Evolutionary conservation across 345 rosid species (phyloP), one percentile per base, ranked within the genome.

Genomic region (Rhodamnia rubescens): DNA sequence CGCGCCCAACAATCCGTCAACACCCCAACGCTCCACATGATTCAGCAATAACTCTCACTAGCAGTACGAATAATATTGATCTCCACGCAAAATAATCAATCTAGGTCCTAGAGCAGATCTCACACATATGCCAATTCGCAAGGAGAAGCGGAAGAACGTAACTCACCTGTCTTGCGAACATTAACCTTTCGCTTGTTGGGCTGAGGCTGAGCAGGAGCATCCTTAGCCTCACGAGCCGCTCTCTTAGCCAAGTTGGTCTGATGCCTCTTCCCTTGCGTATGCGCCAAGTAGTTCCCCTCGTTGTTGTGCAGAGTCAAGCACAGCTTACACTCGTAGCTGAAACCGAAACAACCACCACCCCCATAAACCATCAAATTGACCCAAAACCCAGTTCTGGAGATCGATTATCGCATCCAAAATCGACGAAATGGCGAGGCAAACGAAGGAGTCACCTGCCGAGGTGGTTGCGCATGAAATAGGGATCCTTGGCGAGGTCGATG

Each of bases 201-300:
- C 90, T 96, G 99, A 1, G 99, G 98, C 88, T 93, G 96, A 59
- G 98, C 92, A 1, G 99, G 98, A 53, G 98, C 90, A 3, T 96
- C 99, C 86, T 93, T 94, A 1, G 99, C 99, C 93, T 97, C 99
- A 5, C 99, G 96, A 8, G 99, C 97, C 69, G 99, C 99, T 90
- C 99, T 86, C 94, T 96, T 96, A 21, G 98, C 98, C 91, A 97
- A 92, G 85, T 97, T 97, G 82, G 99, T 97, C 88, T 98, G 98
- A 86, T 95, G 99, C 78, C 99, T 94, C 91, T 97, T 96, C 90
- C 98, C 99, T 83, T 96, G 98, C 29, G 98, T 96, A 87, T 97
- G 98, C 4, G 98, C 99, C 95, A 96, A 90, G 89, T 96, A 97
- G 90, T 97, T 97, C n/a, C 99, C 99, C 92, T 98, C 99, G 84